A percentile compares a stretch with the other conserved stretches of the same genome.
Conservation (phyloP, 2,329 filamentous ascomycete genomes). For the Penicillium olsonii region DNA sequence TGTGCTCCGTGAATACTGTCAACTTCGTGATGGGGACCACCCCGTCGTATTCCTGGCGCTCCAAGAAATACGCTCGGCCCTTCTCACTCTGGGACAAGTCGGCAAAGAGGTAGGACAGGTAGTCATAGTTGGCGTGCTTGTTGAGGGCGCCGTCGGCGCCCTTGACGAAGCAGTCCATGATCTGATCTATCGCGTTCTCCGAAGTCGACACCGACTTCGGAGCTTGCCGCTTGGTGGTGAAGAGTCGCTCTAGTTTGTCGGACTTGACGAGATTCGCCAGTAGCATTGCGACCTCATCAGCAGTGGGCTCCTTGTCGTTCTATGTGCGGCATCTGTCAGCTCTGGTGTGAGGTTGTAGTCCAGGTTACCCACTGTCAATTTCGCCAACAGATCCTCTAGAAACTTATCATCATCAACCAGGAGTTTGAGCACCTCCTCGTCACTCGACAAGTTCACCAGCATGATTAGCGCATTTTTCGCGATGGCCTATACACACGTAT, state of each 20-base stretch:
- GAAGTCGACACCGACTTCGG: slow-evolving; percentile 73
- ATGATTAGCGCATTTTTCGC: slow-evolving; percentile 85
- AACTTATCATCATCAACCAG: slow-evolving; percentile 80
- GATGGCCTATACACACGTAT: slow-evolving; percentile 62
- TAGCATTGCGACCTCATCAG: slow-evolving; percentile 85
- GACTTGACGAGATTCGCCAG: slow-evolving; percentile 88
- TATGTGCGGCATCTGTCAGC: slow-evolving; percentile 12
- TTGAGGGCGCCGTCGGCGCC: slow-evolving; percentile 82
- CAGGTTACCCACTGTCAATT: slow-evolving; percentile 69
- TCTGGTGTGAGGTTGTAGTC: neutral
- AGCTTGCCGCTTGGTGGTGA: slow-evolving; percentile 66
- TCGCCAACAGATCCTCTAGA: slow-evolving; percentile 69
- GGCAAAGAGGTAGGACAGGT: slow-evolving; percentile 90
- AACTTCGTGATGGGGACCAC: slow-evolving; percentile 91
- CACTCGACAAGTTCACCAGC: slow-evolving; percentile 81
- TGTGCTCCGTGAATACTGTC: slow-evolving; percentile 90
- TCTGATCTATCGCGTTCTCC: slow-evolving; percentile 77
- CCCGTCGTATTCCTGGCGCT: slow-evolving; percentile 71
- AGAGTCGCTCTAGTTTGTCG: slow-evolving; percentile 68
- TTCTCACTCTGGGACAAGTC: slow-evolving; percentile 82
- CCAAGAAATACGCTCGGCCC: slow-evolving; percentile 73
- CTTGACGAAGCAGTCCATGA: slow-evolving; percentile 95
- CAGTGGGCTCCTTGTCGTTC: slow-evolving; percentile 69
- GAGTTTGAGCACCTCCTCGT: slow-evolving; percentile 71
- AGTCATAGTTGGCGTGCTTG: slow-evolving; percentile 83